Base-by-base conservation (phyloP, 306 rosid genomes). In the Castanea sativa region DNA sequence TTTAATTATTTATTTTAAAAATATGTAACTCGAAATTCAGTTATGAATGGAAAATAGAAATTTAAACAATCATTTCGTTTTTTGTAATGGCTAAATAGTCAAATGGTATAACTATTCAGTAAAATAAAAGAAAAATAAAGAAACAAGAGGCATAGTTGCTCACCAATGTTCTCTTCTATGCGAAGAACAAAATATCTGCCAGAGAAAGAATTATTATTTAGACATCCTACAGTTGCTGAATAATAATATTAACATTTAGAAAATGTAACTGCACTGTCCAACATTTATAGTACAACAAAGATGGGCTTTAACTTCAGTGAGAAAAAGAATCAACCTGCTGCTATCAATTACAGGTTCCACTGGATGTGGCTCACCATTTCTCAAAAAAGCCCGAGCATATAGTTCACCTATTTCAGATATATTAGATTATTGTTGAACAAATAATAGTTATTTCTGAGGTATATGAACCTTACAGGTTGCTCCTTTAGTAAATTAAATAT, bases 181-280 rank as follows among this genome's bases (percentile, higher is more conserved):
- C 97, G 99, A 79, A 95, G 97, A 88, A 95, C 99, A 88, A 95
- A 95, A 83, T 95, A 95, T 81, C 98, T 95, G 92, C 91, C 82
- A 38, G 77, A 69, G 49, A 57, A 83, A 77, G 52, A 43, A 76
- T 32, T 21, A 70, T 20, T 61, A 60, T 49, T 75, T 76, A 33
- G 78, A 78, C 80, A 80, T 52, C 74, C 25, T 65, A 68, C 69
- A 75, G 52, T 41, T 20, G 61, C 57, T 32, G 67, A 76, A 74
- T 65, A 55, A 73, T 59, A 79, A 51, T 68, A 14, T 76, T 32
- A 76, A 77, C 53, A 77, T 74, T 52, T 57, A 79, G 43, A 81
- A 49, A 68, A 68, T 1, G 27, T n/a, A 68, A n/a, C 27, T 2
- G 20, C 53, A 68, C 15, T 3, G 27, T 35, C 72, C 76, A 49